phyloP scores from a whole-genome alignment of 306 rosid species.

The Begonia peltatifolia region DNA sequence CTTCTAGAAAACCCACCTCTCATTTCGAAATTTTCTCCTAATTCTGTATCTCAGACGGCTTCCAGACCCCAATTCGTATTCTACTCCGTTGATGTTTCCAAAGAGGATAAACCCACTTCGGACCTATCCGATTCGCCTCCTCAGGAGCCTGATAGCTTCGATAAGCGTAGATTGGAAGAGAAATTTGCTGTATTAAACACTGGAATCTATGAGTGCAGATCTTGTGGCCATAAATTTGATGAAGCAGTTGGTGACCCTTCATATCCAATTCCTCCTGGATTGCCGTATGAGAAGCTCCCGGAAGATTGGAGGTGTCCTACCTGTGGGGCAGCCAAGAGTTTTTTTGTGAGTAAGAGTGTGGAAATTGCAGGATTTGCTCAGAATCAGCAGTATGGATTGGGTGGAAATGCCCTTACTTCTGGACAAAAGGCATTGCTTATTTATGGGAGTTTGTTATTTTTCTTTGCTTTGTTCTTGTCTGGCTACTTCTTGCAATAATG shows the following conservation, averaged over 20 bases:
- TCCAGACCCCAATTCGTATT: conserved; percentile 15
- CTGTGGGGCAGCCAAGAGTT: conserved; percentile 81
- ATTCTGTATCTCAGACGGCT: conserved; percentile 12
- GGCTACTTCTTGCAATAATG: conserved; percentile 83
- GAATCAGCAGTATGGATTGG: conserved; percentile 92
- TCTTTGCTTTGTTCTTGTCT: conserved; percentile 63
- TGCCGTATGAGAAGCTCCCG: conserved; percentile 61
- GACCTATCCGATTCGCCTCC: conserved; percentile 15
- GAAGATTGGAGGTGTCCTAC: conserved; percentile 96
- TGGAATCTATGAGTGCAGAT: conserved; percentile 82
- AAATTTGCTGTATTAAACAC: conserved; percentile 84
- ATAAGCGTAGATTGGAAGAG: conserved; percentile 67
- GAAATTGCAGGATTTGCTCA: conserved; percentile 87
- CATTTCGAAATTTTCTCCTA: conserved; percentile 12
- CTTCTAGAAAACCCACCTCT: conserved; percentile 13
- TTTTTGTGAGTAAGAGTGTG: conserved; percentile 81
- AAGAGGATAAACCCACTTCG: conserved; percentile 51
- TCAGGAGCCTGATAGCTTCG: conserved; percentile 15
- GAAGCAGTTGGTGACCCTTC: conserved; percentile 75
- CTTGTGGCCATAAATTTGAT: conserved; percentile 83
- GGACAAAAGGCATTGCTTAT: conserved; percentile 83
- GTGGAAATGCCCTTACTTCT: conserved; percentile 75
- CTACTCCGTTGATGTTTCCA: conserved; percentile 56
- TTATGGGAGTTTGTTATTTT: conserved; percentile 57
- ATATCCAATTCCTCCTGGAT: conserved; percentile 75